A percentile compares a stretch with the other conserved stretches of the same genome.
Evolutionary conservation across 2,329 filamentous ascomycete genomes (phyloP).

Genomic region (Nectriaceae sp.): DNA sequence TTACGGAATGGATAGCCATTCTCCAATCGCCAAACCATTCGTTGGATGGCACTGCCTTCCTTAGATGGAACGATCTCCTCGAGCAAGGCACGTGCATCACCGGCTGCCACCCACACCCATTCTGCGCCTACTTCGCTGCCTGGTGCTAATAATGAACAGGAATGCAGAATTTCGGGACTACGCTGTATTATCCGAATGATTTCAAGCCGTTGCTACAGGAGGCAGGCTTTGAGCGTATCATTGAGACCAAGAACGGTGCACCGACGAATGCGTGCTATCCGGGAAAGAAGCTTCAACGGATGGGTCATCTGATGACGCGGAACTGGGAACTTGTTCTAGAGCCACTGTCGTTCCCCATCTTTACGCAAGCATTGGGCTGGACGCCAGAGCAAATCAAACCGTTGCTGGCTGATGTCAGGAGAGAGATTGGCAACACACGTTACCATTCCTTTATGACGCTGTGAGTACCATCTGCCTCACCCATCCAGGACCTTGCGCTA

Average conservation of each 20-base stretch:
- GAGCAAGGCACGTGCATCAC: constrained; percentile 13
- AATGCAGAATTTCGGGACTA: constrained; percentile 16
- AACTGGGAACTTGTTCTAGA: constrained; percentile 25
- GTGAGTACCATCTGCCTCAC: constrained; percentile 13
- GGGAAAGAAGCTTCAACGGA: constrained; percentile 23
- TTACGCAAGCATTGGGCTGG: constrained; percentile 22
- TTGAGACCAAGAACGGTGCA: constrained; percentile 24
- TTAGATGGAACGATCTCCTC: constrained; percentile 22
- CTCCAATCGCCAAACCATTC: constrained; percentile 25
- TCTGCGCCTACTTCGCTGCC: not conserved
- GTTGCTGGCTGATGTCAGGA: constrained; percentile 19
- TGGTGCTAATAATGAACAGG: not conserved
- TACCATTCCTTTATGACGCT: constrained; percentile 28
- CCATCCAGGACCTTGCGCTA: constrained; percentile 3
- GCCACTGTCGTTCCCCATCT: constrained; percentile 23
- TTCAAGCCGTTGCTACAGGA: constrained; percentile 19
- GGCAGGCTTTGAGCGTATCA: constrained; percentile 18
- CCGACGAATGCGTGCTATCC: constrained; percentile 27
- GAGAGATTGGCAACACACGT: constrained; percentile 21
- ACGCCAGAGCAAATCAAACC: constrained; percentile 16
- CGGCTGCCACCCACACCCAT: not conserved
- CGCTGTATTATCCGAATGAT: constrained; percentile 15
- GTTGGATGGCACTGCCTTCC: constrained; percentile 19
- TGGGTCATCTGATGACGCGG: constrained; percentile 24
- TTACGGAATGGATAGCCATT: constrained; percentile 26